Evolutionary conservation across 805 yeast genomes (phyloP), one percentile per base, ranked within the genome.

Genomic region (Hanseniaspora jakobsenii): DNA sequence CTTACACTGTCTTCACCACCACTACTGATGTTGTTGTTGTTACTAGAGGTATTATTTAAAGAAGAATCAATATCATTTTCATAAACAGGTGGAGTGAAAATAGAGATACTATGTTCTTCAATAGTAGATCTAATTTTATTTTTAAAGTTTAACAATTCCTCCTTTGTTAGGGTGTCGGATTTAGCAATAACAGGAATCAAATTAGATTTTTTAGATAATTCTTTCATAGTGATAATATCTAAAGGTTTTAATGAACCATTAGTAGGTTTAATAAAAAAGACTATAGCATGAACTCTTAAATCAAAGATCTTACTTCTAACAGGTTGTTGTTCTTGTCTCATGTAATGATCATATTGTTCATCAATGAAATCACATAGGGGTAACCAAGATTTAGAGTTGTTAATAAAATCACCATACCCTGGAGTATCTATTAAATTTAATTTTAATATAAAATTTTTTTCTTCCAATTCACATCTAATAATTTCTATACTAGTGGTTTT

Each of bases 271-370:
- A 87, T 80, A 59, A 87, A 86, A 64, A 86, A 87, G 36, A 87
- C 65, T 60, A 93, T 83, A 2, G 86, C 94, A 57, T 87, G 94
- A 28, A 87, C 95, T 55, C 96, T 74, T 51, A 84, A 66, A 63
- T 87, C 96, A 53, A 78, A 80, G 57, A 70, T 74, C 32, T 64
- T 64, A 2, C 44, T 48, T 62, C 97, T 75, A 41, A 60, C 62
- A 27, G 97, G 97, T 65, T 87, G 97, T 58, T 85, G 91, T 59
- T 86, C 95, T 61, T 83, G 95, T 60, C 81, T 81, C 89, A 86
- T 81, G 60, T 65, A 85, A 19, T 81, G 71, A 56, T 80, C 86
- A 57, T 84, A 91, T 66, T 86, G 95, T 58, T 84, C 93, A 61
- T 86, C 95, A 50, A 87, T 76, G 61, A 84, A 87, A 61, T 84